Evolutionary conservation across 495 filamentous ascomycete genomes (phyloP), one percentile per base, ranked within the genome.

Genomic region (Umbilicaria muhlenbergii): DNA sequence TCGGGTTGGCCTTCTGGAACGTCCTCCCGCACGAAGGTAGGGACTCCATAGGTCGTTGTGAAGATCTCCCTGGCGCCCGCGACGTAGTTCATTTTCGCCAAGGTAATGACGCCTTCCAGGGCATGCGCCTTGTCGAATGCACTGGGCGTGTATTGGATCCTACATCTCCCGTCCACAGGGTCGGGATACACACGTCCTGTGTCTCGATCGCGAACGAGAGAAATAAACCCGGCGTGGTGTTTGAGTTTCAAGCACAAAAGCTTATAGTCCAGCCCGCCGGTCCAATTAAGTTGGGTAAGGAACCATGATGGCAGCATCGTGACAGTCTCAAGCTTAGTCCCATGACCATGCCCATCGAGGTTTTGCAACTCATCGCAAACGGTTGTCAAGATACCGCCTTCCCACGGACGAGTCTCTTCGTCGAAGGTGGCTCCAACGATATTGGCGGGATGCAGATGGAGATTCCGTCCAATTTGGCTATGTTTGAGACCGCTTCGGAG

Each of bases 291-390:
- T 16, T 67, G 60, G 16, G 74, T 63, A 5, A 83, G 58, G 41
- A 71, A 66, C 18, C 67, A 60, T 3, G 71, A 64, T 0, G 79
- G 79, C 13, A 80, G 47, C 82, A 86, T 86, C 28, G 67, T 65
- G n/a, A 68, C 69, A 16, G 73, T 64, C 59, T 91, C 81, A 13
- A 94, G 61, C 60, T 89, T 92, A 41, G 66, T 68, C n/a, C 89
- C 89, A 50, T 96, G 85, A 24, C 85, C 83, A 16, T 80, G 63
- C 21, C 73, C 73, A 55, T 94, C 87, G 0, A 87, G 71, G 49
- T 94, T 79, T 49, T 93, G 84, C 45, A 87, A 86, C 37, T 80
- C 77, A 32, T 71, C 75, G 47, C 80, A 77, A 2, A 89, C 75
- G 4, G 74, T 70, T 0, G 88, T 96, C 42, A 96, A 68, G 34